Evolutionary conservation across 2,329 filamentous ascomycete genomes (phyloP).

Genomic region (Hypoxylon rubiginosum): DNA sequence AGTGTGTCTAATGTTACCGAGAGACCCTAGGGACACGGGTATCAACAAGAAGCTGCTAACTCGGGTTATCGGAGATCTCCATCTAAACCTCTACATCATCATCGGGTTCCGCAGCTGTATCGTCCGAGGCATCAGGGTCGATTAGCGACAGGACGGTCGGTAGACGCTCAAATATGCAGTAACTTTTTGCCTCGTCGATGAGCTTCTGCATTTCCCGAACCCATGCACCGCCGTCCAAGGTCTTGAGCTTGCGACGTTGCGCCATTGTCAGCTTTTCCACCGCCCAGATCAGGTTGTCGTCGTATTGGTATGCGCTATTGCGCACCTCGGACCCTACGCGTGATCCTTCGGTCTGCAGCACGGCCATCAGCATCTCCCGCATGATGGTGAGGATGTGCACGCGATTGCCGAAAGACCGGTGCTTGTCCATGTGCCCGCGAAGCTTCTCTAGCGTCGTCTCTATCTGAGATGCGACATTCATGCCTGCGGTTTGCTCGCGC

Average conservation of each 20-base stretch:
- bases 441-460: slow-evolving; percentile 9
- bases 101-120: not conserved
- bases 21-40: too few species aligned
- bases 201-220: slow-evolving; percentile 4
- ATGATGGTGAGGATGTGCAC: slow-evolving; percentile 22
- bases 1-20: too few species aligned
- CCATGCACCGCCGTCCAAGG: slow-evolving; percentile 17
- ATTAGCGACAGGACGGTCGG: slow-evolving; percentile 2
- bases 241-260: slow-evolving; percentile 9
- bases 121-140: not conserved
- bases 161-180: slow-evolving; percentile 5
- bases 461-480: slow-evolving; percentile 12
- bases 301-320: slow-evolving; percentile 12
- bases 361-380: slow-evolving; percentile 20
- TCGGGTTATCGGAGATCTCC: too few species aligned
- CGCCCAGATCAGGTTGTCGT: slow-evolving; percentile 12
- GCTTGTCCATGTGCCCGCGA: slow-evolving; percentile 11
- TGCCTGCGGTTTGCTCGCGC: slow-evolving; percentile 3
- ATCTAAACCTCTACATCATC: not conserved
- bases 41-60: too few species aligned
- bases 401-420: slow-evolving; percentile 15
- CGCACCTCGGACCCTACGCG: slow-evolving; percentile 17
- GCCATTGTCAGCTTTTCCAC: slow-evolving; percentile 10
- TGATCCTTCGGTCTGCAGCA: slow-evolving; percentile 15
- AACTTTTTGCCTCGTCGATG: slow-evolving; percentile 1